Conservation (phyloP, 352 stramenopile genomes). For the Pythium monospermum region DNA sequence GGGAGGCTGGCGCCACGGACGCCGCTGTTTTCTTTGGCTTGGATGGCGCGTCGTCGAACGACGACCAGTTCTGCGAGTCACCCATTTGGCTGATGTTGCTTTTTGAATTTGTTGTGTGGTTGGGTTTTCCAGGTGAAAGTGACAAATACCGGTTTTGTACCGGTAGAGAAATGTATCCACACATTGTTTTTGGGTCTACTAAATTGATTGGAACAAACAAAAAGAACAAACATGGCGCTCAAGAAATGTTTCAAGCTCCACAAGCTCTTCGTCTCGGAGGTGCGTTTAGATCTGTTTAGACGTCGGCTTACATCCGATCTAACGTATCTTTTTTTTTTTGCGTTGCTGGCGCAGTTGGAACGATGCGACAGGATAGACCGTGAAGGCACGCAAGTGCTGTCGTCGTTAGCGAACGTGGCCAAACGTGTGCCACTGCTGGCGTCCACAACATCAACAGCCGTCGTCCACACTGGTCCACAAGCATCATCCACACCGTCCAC, state of each 20-base stretch:
- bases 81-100: constrained; percentile 28
- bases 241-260: constrained; percentile 63
- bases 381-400: constrained; percentile 58
- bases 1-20: constrained; percentile 5
- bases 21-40: constrained; percentile 12
- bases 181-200: background rate
- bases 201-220: no score
- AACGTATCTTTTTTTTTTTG: no score
- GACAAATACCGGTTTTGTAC: constrained; percentile 6
- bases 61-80: constrained; percentile 79
- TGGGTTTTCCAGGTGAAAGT: no score
- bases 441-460: no score
- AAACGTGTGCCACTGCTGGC: constrained; percentile 46
- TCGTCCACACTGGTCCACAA: no score
- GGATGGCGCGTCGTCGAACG: constrained; percentile 49
- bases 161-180: constrained; percentile 3
- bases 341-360: constrained; percentile 25
- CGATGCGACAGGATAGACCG: constrained; percentile 46
- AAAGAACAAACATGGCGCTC: constrained; percentile 38
- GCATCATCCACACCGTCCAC: no score
- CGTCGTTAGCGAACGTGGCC: constrained; percentile 64
- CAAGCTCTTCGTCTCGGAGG: constrained; percentile 59
- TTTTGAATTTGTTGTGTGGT: constrained; percentile 1
- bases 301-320: no score
- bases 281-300: no score